Evolutionary conservation across 2,329 filamentous ascomycete species (phyloP).

Genomic region (Helotiales sp.): DNA sequence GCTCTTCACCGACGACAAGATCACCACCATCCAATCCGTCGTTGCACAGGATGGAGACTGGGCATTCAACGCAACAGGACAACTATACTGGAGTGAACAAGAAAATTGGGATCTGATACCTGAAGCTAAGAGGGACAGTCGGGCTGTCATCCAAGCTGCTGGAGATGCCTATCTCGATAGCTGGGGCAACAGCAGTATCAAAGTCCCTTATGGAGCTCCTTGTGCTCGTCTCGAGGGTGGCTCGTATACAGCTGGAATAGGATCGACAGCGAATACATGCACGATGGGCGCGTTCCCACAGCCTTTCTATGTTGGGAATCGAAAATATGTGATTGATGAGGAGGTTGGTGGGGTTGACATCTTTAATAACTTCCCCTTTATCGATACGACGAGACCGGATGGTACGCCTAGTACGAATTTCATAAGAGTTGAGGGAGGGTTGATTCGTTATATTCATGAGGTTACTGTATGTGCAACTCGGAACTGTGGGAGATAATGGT

Average conservation of each 20-base stretch:
- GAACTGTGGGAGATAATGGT: slow-evolving; percentile 17
- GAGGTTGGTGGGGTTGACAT: slow-evolving; percentile 18
- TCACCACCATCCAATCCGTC: slow-evolving; percentile 11
- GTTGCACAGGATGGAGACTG: slow-evolving; percentile 18
- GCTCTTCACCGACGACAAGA: slow-evolving; percentile 9
- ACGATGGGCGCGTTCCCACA: slow-evolving; percentile 10
- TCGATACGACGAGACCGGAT: slow-evolving; percentile 16
- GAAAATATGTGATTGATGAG: slow-evolving; percentile 22
- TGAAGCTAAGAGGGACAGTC: slow-evolving; percentile 6
- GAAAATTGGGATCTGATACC: slow-evolving; percentile 18
- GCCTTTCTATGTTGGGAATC: slow-evolving; percentile 7
- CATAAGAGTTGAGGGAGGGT: slow-evolving; percentile 14
- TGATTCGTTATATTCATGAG: slow-evolving; percentile 20
- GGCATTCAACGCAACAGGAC: slow-evolving; percentile 19
- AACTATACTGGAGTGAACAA: slow-evolving; percentile 10
- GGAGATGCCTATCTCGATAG: slow-evolving; percentile 19
- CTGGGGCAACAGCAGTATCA: slow-evolving; percentile 8
- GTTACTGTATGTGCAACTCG: slow-evolving; percentile 13
- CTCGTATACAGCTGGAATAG: slow-evolving; percentile 6
- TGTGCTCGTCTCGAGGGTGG: slow-evolving; percentile 21
- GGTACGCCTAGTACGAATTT: slow-evolving; percentile 16
- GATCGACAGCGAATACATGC: slow-evolving; percentile 11
- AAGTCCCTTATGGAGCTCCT: slow-evolving; percentile 10
- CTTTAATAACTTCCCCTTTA: slow-evolving; percentile 15
- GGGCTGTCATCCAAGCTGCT: slow-evolving; percentile 16